A percentile compares a stretch with the other conserved stretches of the same genome.
phyloP scores from a whole-genome alignment of 306 rosid genomes.

The Castanea sativa region DNA sequence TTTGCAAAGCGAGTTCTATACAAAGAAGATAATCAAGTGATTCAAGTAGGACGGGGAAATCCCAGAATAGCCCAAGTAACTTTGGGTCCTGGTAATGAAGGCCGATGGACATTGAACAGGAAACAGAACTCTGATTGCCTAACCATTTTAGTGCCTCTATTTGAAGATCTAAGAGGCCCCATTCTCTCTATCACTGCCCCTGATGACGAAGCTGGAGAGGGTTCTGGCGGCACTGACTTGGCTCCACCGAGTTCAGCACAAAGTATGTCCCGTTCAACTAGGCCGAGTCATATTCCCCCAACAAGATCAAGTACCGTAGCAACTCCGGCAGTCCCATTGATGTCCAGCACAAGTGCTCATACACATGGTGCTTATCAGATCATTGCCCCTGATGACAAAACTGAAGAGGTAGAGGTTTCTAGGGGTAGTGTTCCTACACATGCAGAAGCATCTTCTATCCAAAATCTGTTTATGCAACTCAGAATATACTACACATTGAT shows the following conservation, averaged over 20 bases:
- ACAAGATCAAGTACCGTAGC: too few relatives aligned
- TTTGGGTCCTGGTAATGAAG: slow-evolving; percentile 87
- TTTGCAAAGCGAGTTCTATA: slow-evolving; percentile 80
- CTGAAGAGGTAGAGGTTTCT: too few relatives aligned
- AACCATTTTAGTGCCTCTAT: slow-evolving; percentile 64
- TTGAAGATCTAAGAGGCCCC: slow-evolving; percentile 92
- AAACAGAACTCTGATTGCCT: slow-evolving; percentile 41
- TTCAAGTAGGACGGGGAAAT: slow-evolving; percentile 46
- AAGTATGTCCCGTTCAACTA: too few relatives aligned
- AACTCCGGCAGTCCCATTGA: too few relatives aligned
- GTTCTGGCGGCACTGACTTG: too few relatives aligned
- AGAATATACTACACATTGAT: slow-evolving; percentile 76
- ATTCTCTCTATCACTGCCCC: slow-evolving; percentile 45
- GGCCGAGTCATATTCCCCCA: too few relatives aligned
- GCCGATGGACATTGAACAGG: slow-evolving; percentile 85
- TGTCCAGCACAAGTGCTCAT: too few relatives aligned
- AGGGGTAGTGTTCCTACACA: too few relatives aligned
- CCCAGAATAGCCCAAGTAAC: slow-evolving; percentile 71
- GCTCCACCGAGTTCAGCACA: too few relatives aligned
- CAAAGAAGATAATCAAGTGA: slow-evolving; percentile 80
- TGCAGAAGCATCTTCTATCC: slow-evolving; percentile 83
- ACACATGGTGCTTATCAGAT: too few relatives aligned
- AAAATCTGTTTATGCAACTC: slow-evolving; percentile 79
- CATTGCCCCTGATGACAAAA: too few relatives aligned
- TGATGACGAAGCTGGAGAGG: too few relatives aligned